These are phyloP conservation scores for Suillus variegatus DNA, from an alignment of 768 basidiomycete species.

Conservation along the genomic window DNA sequence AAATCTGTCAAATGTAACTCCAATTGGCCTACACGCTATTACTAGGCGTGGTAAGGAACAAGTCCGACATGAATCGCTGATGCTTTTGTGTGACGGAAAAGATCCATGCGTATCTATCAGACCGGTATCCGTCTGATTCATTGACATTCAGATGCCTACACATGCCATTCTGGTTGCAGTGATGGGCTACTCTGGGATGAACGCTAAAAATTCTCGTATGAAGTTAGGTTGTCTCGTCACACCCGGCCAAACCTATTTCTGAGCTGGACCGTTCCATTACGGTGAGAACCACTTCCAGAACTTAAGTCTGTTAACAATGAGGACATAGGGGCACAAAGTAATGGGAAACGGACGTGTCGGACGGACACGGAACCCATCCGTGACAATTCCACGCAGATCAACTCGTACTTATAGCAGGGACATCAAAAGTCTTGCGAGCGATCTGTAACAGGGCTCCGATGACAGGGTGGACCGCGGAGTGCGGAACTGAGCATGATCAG, in stretches of 20 bases:
- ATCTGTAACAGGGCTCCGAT: constrained; percentile 3
- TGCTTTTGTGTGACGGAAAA: constrained; percentile 3
- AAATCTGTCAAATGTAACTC: constrained; percentile 7
- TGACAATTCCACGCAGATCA: background rate
- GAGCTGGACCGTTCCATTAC: background rate
- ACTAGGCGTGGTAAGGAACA: constrained; percentile 3
- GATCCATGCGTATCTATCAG: constrained; percentile 9
- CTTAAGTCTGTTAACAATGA: background rate
- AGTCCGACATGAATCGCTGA: background rate
- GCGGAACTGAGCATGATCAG: constrained; percentile 7
- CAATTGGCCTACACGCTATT: background rate
- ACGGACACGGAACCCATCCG: background rate
- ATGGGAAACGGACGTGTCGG: background rate
- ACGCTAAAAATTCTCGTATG: background rate
- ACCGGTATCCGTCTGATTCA: constrained; percentile 9
- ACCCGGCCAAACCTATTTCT: background rate
- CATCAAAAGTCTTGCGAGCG: background rate
- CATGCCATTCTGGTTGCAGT: constrained; percentile 6
- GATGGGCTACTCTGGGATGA: background rate
- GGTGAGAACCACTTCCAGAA: constrained; percentile 4
- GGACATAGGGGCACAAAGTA: constrained; percentile 1
- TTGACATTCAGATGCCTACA: constrained; percentile 4
- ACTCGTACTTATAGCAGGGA: background rate
- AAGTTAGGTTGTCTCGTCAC: constrained; percentile 3
- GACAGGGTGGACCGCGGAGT: constrained; percentile 19